These are phyloP conservation scores for Phytophthora macrochlamydospora DNA, from an alignment of 352 stramenopile genomes.

Conservation along the genomic window DNA sequence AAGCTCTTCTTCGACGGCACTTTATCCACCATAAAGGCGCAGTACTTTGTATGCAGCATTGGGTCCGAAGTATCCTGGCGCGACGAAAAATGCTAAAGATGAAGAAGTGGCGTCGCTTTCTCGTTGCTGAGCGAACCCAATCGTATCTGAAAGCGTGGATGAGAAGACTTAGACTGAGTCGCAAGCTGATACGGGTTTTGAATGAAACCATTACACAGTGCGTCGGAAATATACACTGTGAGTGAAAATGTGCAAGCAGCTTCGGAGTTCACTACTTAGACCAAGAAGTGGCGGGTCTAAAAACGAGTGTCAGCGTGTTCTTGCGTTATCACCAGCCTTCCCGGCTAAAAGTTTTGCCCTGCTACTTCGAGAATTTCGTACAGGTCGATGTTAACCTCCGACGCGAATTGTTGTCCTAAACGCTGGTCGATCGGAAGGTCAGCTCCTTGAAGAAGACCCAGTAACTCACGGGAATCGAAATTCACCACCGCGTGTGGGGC, in stretches of 20 bases:
- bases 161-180: constrained; percentile 29
- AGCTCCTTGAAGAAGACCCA: too few relatives aligned
- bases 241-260: constrained; percentile 63
- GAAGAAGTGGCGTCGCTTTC: constrained; percentile 42
- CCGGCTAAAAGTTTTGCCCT: too few relatives aligned
- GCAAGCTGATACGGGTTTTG: constrained; percentile 51
- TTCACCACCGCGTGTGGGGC: too few relatives aligned
- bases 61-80: constrained; percentile 45
- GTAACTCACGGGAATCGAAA: too few relatives aligned
- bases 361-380: too few relatives aligned
- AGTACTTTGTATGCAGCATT: constrained; percentile 52
- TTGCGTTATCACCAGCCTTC: constrained; percentile 13
- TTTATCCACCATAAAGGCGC: constrained; percentile 52
- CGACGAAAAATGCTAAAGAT: constrained; percentile 52
- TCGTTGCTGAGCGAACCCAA: constrained; percentile 53
- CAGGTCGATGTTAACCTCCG: too few relatives aligned
- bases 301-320: constrained; percentile 21
- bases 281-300: constrained; percentile 39
- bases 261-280: constrained; percentile 35
- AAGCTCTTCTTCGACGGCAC: constrained; percentile 52
- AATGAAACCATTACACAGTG: constrained; percentile 50
- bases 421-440: too few relatives aligned
- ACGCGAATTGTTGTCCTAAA: too few relatives aligned
- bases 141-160: constrained; percentile 62
- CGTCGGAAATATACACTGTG: constrained; percentile 63